Evolutionary conservation across 2,329 filamentous ascomycete species (phyloP).

Genomic region (Diaporthe vaccinii): DNA sequence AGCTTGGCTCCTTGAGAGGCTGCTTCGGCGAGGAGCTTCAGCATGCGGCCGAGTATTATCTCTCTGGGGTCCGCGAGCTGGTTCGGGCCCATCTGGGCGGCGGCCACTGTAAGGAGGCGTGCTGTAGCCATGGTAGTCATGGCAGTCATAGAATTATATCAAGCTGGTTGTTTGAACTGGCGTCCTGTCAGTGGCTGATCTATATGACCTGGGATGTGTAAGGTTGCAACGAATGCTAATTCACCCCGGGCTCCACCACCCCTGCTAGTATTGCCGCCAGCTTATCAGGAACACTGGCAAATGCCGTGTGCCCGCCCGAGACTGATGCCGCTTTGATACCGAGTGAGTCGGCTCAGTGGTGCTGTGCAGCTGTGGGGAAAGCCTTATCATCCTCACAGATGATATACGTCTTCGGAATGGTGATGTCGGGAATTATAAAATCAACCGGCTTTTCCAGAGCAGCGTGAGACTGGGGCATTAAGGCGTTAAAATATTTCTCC

Average conservation of each 20-base stretch:
- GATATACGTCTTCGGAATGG: constrained; percentile 13
- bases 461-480: background rate
- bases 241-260: too few species aligned
- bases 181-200: background rate
- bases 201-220: background rate
- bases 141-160: background rate
- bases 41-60: constrained; percentile 62
- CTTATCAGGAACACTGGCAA: constrained; percentile 31
- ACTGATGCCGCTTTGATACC: background rate
- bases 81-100: constrained; percentile 66
- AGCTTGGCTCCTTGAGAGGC: constrained; percentile 59
- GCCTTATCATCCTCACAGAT: background rate
- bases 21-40: constrained; percentile 62
- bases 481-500: background rate
- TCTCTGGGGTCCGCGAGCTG: constrained; percentile 55
- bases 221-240: too few species aligned
- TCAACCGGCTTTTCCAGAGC: background rate
- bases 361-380: constrained; percentile 2
- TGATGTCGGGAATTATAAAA: background rate
- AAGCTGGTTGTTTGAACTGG: background rate
- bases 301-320: background rate
- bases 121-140: constrained; percentile 31
- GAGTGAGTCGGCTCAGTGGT: background rate
- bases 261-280: too few species aligned
- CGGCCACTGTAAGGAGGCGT: constrained; percentile 56